Evolutionary conservation across 129 eudicot species (phyloP), one percentile per base, ranked within the genome.

Genomic region (Calendula officinalis): DNA sequence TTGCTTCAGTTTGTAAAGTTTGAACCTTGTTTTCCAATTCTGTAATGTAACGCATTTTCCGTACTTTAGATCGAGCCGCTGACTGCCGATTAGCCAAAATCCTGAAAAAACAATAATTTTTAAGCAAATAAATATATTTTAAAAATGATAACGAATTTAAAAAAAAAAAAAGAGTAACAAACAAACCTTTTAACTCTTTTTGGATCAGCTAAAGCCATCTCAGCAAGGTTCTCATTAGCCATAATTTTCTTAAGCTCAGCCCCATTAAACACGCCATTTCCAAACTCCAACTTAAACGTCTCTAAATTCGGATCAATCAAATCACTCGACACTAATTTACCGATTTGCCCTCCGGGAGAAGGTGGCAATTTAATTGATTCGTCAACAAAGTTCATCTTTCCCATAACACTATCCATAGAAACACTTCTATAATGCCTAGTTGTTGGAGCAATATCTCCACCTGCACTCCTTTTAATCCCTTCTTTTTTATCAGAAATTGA

Each of bases 11-110:
- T 68, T 91, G 98, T 73, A 91, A 73, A 6, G 86, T 78, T 80
- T 91, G 98, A 76, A 91, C 98, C 79, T 91, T 91, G 69, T 84
- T 94, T 61, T 91, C 98, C 74, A 91, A 74, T 72, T 91, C 98
- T 0, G 94, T 59, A 7, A 87, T 91, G 52, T 91, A 91, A 27
- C 94, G 78, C 94, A 74, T 82, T 73, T 87, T 91, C 54, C 94
- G 55, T 66, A 87, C 98, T 67, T 91, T 91, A 36, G 98, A 91
- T 14, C 98, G 94, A 49, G 98, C 96, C 78, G 98, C 98, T 46
- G 98, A 91, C 37, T 87, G 98, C 9, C 98, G 84, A 60, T 87
- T 91, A 45, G 98, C 98, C 77, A 91, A 82, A 63, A 91, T 91
- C 84, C 98, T 91, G 38, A 58, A 8, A 13, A 36, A 57, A 38